Base-by-base conservation (phyloP, 495 filamentous ascomycete species). In the Apiosordaria backusii region DNA sequence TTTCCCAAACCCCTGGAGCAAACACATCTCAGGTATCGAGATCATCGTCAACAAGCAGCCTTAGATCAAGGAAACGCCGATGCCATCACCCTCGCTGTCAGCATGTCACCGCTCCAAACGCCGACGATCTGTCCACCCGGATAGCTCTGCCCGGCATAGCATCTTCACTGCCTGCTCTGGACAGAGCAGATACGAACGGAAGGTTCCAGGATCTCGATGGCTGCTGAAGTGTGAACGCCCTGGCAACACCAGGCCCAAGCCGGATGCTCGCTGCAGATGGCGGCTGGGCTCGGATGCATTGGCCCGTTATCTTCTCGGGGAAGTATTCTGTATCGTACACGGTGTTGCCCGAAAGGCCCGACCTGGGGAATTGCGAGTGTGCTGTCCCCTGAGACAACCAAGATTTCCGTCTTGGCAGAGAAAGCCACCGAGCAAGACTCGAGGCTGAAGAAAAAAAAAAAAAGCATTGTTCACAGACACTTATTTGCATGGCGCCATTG, bases 321-420 rank as follows among this genome's bases (percentile, higher is more conserved):
- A 23, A 26, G 57, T 13, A 26, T 24, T 59, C 24, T 23, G 57
- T 26, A 59, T 5, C 19, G 24, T 23, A 27, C 24, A 26, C n/a
- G 24, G 59, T 61, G 59, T 61, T 61, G 59, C 59, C 59, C 59
- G 59, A 61, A 61, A 61, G 25, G 59, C 27, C 59, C 59, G 59
- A 29, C 25, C 29, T 55, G 52, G 25, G 53, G 53, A 57, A 21
- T 24, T 24, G 19, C 23, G 19, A n/a, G 1, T 57, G 53, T 24
- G 19, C 16, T 57, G 53, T 24, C 53, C 21, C 53, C 18, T 57
- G 19, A 57, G 23, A 57, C 53, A 57, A 59, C 16, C 57, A 27
- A 59, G 23, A 26, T 25, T 25, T 59, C 57, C 57, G 57, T 25
- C 57, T 59, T 59, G 57, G 35, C 53, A 3, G 4, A 57, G 52